Conservation (phyloP, 2,329 filamentous ascomycete species). For the Lanzia echinophila region DNA sequence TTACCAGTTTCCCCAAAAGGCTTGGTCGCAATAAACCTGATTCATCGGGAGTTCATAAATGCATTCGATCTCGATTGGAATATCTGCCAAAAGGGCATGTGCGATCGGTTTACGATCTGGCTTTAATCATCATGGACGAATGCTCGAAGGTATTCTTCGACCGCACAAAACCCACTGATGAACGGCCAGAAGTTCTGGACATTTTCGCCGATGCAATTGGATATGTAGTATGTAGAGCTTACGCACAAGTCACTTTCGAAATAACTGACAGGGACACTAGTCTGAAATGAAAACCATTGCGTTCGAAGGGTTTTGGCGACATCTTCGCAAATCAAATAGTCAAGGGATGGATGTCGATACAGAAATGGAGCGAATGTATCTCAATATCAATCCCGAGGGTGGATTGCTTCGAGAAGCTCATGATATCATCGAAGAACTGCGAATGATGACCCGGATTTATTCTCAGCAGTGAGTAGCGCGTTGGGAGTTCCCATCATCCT, state of each 20-base stretch:
- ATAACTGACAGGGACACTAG: conserved; percentile 14
- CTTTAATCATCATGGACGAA: conserved; percentile 35
- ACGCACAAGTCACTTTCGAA: neutral
- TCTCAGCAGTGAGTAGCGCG: conserved; percentile 22
- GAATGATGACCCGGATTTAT: conserved; percentile 38
- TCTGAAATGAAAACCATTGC: conserved; percentile 35
- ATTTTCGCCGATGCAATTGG: conserved; percentile 39
- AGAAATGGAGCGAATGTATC: conserved; percentile 8
- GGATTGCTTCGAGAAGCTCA: conserved; percentile 37
- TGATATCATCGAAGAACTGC: conserved; percentile 40
- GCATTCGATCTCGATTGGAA: conserved; percentile 31
- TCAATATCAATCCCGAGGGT: conserved; percentile 38
- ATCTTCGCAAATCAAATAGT: conserved; percentile 24
- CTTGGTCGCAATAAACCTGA: conserved; percentile 38
- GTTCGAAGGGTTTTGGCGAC: conserved; percentile 33
- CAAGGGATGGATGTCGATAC: neutral
- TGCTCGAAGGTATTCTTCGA: conserved; percentile 37
- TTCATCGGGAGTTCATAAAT: conserved; percentile 35
- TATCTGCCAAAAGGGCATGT: conserved; percentile 25
- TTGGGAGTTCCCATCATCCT: neutral
- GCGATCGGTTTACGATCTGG: conserved; percentile 33
- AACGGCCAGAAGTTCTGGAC: conserved; percentile 36
- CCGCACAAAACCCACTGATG: conserved; percentile 27
- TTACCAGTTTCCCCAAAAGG: conserved; percentile 36
- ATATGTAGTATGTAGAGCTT: conserved; percentile 31